Evolutionary conservation across 495 filamentous ascomycete genomes (phyloP).

Genomic region (Clavariopsis aquatica): DNA sequence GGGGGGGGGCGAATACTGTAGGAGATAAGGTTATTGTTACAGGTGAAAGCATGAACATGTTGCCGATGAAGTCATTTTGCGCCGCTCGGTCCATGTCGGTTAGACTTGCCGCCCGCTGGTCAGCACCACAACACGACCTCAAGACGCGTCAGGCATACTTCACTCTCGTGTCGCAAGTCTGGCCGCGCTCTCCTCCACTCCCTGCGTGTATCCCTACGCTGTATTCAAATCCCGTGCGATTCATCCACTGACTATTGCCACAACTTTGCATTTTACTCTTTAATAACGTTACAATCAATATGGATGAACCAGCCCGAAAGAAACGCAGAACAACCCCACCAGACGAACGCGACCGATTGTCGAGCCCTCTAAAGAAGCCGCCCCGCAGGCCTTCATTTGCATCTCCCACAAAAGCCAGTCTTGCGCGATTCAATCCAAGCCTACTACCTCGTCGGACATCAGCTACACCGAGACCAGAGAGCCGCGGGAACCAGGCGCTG

Average conservation of each 20-base stretch:
- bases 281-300: background rate
- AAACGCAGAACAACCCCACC: constrained; percentile 29
- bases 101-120: constrained; percentile 1
- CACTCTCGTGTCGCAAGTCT: background rate
- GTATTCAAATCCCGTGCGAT: background rate
- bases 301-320: constrained; percentile 33
- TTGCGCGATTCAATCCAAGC: constrained; percentile 39
- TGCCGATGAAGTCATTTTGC: constrained; percentile 35
- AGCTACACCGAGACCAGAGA: constrained; percentile 11
- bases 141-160: constrained; percentile 16
- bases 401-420: constrained; percentile 41
- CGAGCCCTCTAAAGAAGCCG: constrained; percentile 23
- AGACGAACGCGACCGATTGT: constrained; percentile 8
- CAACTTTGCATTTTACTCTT: background rate
- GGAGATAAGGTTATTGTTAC: background rate
- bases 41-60: background rate
- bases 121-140: constrained; percentile 6
- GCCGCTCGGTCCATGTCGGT: constrained; percentile 11
- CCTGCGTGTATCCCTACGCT: constrained; percentile 11
- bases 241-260: background rate
- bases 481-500: constrained; percentile 23
- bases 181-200: background rate
- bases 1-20: background rate
- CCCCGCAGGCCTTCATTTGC: constrained; percentile 38
- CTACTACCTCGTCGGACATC: constrained; percentile 26